Conservation (phyloP, 1,139 yeast species). For the Meyerozyma athensensis region DNA sequence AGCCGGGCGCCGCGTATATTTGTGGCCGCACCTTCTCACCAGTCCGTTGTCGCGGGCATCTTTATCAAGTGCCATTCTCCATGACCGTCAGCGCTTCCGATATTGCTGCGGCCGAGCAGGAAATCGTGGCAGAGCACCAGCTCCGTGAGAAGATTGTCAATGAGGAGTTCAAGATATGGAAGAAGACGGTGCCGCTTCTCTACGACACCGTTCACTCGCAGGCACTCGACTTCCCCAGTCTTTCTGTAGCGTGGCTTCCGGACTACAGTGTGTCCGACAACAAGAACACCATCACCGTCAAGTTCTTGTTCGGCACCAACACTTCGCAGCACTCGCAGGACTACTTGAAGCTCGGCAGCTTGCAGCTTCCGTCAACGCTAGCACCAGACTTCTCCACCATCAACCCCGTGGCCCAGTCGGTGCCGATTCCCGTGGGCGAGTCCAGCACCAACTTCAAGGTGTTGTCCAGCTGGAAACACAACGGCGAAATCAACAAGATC, state of each 20-base stretch:
- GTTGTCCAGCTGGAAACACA: conserved; percentile 46
- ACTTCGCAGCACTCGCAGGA: conserved; percentile 37
- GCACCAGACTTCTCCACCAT: conserved; percentile 29
- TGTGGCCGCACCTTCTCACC: neutral
- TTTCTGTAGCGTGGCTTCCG: conserved; percentile 48
- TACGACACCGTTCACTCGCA: conserved; percentile 74
- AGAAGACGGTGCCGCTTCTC: conserved; percentile 85
- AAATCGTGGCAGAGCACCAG: conserved; percentile 41
- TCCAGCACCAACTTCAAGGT: conserved; percentile 24
- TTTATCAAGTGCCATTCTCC: neutral
- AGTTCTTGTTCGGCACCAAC: conserved; percentile 48
- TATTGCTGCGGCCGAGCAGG: conserved; percentile 21
- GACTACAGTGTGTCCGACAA: conserved; percentile 29
- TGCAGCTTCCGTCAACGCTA: conserved; percentile 49
- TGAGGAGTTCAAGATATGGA: conserved; percentile 90
- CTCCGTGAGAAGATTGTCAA: conserved; percentile 47
- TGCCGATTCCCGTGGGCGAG: conserved; percentile 20
- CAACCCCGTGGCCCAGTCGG: conserved; percentile 16
- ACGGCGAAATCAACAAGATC: conserved; percentile 50
- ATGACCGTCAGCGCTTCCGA: conserved; percentile 3
- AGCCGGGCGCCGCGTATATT: neutral
- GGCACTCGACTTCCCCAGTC: conserved; percentile 60
- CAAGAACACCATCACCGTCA: conserved; percentile 32
- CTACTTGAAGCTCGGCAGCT: conserved; percentile 41
- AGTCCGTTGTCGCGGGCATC: neutral